These are phyloP conservation scores for Diaporthe citri DNA, from an alignment of 2,329 filamentous ascomycete genomes.

Conservation along the genomic window DNA sequence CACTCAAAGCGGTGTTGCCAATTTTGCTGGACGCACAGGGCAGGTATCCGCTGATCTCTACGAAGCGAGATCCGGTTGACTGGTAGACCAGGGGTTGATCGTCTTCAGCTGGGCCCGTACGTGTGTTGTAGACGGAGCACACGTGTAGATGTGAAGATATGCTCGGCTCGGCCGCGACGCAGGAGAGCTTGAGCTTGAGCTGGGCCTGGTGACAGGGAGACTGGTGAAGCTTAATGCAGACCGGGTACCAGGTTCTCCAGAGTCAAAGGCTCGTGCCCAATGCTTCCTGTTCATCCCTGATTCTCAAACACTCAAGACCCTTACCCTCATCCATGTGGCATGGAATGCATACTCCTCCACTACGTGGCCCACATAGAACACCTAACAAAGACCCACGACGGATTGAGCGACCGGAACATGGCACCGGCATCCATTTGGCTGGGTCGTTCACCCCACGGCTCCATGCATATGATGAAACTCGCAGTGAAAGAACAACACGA, in stretches of 20 bases:
- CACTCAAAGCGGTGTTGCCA: slow-evolving; percentile 28
- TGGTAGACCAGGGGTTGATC: slow-evolving; percentile 25
- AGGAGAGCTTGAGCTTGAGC: neutral
- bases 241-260: slow-evolving; percentile 9
- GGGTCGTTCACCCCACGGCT: neutral
- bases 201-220: slow-evolving; percentile 12
- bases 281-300: slow-evolving; percentile 26
- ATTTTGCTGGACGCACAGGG: slow-evolving; percentile 17
- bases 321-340: slow-evolving; percentile 13
- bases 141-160: neutral
- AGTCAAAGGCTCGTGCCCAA: slow-evolving; percentile 8
- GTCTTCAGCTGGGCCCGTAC: slow-evolving; percentile 16
- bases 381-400: neutral
- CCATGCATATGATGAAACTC: neutral
- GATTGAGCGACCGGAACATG: neutral
- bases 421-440: neutral
- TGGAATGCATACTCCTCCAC: neutral
- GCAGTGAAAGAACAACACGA: neutral
- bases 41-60: slow-evolving; percentile 21
- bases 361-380: neutral
- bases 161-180: neutral
- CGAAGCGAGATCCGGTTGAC: slow-evolving; percentile 16
- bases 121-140: neutral
- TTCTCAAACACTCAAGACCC: slow-evolving; percentile 22
- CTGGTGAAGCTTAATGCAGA: slow-evolving; percentile 24